Evolutionary conservation across 768 basidiomycete species (phyloP), one percentile per base, ranked within the genome.

Genomic region (Boletus rufocinnamomeus): DNA sequence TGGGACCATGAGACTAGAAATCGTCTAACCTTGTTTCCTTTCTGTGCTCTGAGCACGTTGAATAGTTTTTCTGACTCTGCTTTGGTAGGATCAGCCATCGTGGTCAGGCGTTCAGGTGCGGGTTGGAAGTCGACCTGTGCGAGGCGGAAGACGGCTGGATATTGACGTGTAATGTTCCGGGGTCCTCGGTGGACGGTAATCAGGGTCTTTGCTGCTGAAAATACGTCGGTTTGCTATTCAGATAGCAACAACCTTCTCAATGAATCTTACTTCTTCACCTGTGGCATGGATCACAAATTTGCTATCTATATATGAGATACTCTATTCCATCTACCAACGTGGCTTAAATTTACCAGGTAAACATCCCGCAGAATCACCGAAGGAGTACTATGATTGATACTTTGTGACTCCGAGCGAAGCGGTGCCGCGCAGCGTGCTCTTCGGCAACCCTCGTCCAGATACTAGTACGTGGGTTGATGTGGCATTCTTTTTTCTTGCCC

Each of bases 51-150:
- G 37, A 95, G 78, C 3, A 91, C 84, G 46, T 84, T 86, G 77
- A 98, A 97, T 19, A 93, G 82, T 60, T 89, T 86, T 48, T 92
- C 89, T 1, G 92, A 91, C 74, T 97, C 92, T 68, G 87, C 84
- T 69, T 94, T 96, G 32, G 88, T 86, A 0, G 88, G 88, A 63
- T 89, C 89, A 37, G 83, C 74, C 89, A 91, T 91, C 19, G 56
- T 60, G 52, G 57, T 40, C n/a, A 30, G 32, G 32, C 9, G 23
- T 40, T 55, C 9, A 21, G 35, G 51, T 57, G 50, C 8, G 16
- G 8, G 63, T 44, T 38, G 9, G 38, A 58, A 49, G 61, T 58
- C 47, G 54, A 50, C 32, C 14, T 59, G 51, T 37, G 45, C 27
- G 54, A 57, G 56, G 56, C 21, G 52, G 40, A 49, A 46, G 27